Conservation (phyloP, 1,139 yeast genomes). For the Petasospora fabianii region DNA sequence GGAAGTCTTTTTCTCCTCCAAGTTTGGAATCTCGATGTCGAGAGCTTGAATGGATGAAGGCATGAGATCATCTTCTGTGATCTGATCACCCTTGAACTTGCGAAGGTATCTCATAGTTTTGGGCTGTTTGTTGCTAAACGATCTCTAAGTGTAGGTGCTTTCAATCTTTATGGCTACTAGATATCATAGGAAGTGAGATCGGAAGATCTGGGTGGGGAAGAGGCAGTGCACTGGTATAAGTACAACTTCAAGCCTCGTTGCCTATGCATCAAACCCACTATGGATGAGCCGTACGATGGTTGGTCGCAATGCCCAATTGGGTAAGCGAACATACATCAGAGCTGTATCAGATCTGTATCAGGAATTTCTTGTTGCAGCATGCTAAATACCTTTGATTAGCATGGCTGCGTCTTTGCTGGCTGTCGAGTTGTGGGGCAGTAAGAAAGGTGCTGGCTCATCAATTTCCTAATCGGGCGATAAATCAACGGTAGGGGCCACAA, state of each 20-base stretch:
- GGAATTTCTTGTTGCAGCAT: no score
- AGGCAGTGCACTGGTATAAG: not conserved
- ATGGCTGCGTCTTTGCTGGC: not conserved
- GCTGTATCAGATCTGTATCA: no score
- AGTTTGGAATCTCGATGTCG: slow-evolving; percentile 11
- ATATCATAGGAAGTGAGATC: not conserved
- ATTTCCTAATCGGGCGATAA: slow-evolving; percentile 2
- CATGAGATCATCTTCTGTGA: slow-evolving; percentile 20
- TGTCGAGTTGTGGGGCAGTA: not conserved
- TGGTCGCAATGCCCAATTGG: not conserved
- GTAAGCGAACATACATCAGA: no score
- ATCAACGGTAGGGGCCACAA: no score
- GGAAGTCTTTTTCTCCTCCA: not conserved
- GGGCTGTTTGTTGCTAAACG: not conserved
- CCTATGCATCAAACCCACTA: no score
- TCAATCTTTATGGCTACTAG: not conserved
- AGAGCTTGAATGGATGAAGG: slow-evolving; percentile 10
- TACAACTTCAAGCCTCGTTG: not conserved
- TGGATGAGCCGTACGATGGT: not conserved
- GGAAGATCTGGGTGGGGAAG: not conserved
- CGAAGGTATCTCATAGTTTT: slow-evolving; percentile 23
- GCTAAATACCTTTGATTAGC: not conserved
- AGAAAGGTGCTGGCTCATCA: slow-evolving; percentile 2
- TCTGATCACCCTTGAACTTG: slow-evolving; percentile 24
- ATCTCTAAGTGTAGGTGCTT: not conserved